Base-by-base conservation (phyloP, 108 stramenopile genomes). In the Seminavis robusta region DNA sequence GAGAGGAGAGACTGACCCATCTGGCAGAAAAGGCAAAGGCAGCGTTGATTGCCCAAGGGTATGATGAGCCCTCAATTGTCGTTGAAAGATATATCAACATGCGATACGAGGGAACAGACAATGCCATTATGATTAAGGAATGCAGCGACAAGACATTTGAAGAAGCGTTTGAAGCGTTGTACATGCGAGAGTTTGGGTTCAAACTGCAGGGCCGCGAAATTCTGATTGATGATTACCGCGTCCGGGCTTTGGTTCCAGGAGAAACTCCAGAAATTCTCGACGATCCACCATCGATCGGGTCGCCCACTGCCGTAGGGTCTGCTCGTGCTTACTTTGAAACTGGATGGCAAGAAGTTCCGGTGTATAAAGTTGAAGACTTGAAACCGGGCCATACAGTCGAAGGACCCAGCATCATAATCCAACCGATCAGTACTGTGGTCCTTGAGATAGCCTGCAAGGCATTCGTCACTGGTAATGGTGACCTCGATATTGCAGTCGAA, bases 41-140 rank as follows among this genome's bases (percentile, higher is more conserved):
- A 7, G 71, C 77, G 21, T 74, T 98, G n/a, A 57, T 66, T 36
- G 54, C 61, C 38, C 94, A 97, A 51, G 98, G 98, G 7, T 96
- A 96, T 58, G 39, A 47, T 0, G 44, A 75, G 17, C 76, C 73
- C 5, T 52, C 54, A 9, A 82, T 94, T 28, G 64, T 80, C 1
- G 74, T 83, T 27, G 82, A 88, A 52, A 79, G 77, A 33, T 94
- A 77, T 49, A 59, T 90, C 55, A 94, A 99, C 61, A 78, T 97
- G 67, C 80, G 98, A 3, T 99, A 94, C 62, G 61, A 90, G 51
- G 98, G 98, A 24, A 98, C 98, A 0, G 98, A 99, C 55, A 97
- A 86, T 48, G 91, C 96, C 17, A 82, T 95, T 42, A 97, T 97
- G 95, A 88, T 92, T 21, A 33, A 26, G 21, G 48, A 58, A 46